These are phyloP conservation scores for Rhodomyrtus tomentosa DNA, from an alignment of 345 rosid genomes.

Conservation along the genomic window DNA sequence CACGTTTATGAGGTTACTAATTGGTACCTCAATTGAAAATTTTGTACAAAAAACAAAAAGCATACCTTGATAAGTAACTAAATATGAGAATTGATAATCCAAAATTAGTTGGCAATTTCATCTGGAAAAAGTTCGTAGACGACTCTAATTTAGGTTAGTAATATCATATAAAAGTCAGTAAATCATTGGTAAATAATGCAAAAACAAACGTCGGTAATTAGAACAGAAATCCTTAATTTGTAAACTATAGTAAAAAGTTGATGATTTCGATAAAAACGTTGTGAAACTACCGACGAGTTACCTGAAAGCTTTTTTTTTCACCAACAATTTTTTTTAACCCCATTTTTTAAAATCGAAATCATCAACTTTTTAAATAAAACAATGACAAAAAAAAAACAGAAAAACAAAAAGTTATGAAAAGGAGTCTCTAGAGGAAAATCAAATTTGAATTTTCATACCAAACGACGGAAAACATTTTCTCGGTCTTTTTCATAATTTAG, in stretches of 20 bases:
- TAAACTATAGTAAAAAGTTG: not conserved
- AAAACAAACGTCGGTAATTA: not conserved
- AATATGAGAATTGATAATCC: not conserved
- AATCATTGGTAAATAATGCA: not conserved
- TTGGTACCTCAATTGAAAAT: not conserved
- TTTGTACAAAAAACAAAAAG: not conserved
- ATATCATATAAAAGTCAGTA: not conserved
- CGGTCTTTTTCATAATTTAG: too few species aligned
- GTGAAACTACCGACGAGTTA: not conserved
- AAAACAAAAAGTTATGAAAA: too few species aligned
- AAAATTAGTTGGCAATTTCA: not conserved
- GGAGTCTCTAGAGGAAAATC: too few species aligned
- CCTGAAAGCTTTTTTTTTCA: rapidly evolving
- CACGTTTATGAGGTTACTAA: not conserved
- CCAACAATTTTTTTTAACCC: not conserved
- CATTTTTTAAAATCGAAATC: too few species aligned
- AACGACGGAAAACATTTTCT: too few species aligned
- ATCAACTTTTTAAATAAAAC: too few species aligned
- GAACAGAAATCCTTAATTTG: not conserved
- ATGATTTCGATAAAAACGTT: not conserved
- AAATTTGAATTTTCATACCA: too few species aligned
- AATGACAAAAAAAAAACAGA: too few species aligned
- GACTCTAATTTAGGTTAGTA: not conserved
- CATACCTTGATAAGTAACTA: not conserved
- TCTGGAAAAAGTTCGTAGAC: not conserved